Percentiles rank a stretch among this genome's conserved stretches.
These are phyloP conservation scores for Pichia kudriavzevii DNA, from an alignment of 1,139 yeast genomes.

Conservation along the genomic window DNA sequence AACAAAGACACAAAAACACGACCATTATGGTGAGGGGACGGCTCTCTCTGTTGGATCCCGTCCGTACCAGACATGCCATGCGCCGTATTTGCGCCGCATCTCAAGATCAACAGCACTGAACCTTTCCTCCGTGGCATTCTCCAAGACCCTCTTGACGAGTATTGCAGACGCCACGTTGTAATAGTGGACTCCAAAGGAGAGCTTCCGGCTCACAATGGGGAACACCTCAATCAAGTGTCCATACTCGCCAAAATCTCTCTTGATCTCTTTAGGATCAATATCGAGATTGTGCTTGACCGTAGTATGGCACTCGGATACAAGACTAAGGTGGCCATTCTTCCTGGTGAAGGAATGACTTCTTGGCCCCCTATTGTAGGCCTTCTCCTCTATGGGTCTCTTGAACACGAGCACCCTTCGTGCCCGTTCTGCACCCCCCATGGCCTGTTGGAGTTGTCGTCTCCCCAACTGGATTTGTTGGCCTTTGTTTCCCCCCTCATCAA, in stretches of 20 bases:
- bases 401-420: constrained; percentile 28
- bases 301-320: too few species aligned
- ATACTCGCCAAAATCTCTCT: constrained; percentile 44
- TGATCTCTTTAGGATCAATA: constrained; percentile 35
- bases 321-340: too few species aligned
- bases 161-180: constrained; percentile 59
- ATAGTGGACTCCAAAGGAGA: constrained; percentile 58
- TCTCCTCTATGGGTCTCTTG: constrained; percentile 21
- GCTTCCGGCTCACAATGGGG: constrained; percentile 59
- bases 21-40: too few species aligned
- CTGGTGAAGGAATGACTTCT: too few species aligned
- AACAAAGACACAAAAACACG: too few species aligned
- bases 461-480: constrained; percentile 5
- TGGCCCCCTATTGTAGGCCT: constrained; percentile 9
- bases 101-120: constrained; percentile 15
- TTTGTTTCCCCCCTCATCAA: constrained; percentile 1
- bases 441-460: constrained; percentile 5
- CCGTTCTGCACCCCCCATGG: constrained; percentile 21
- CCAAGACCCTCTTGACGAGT: constrained; percentile 43
- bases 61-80: constrained; percentile 63
- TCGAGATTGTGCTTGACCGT: constrained; percentile 26
- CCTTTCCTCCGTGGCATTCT: constrained; percentile 7
- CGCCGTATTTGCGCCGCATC: constrained; percentile 41
- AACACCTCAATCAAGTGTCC: constrained; percentile 59
- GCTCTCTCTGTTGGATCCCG: constrained; percentile 60